Evolutionary conservation across 2,329 filamentous ascomycete genomes (phyloP), one percentile per base, ranked within the genome.

Genomic region (Pseudocercospora vitis): DNA sequence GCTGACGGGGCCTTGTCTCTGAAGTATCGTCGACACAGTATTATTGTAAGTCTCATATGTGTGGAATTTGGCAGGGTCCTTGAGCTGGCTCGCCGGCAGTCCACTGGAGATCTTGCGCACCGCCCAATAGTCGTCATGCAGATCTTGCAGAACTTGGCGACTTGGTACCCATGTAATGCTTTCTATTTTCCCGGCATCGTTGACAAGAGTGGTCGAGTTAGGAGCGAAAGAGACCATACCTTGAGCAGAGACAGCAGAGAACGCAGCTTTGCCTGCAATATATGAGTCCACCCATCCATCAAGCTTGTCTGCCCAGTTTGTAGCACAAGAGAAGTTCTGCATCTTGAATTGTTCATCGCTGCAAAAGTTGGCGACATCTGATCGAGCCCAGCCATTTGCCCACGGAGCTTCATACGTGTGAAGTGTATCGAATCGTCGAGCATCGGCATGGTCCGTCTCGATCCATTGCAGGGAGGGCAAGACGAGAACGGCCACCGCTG

Each of bases 381-480:
- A 51, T 39, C 1, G 12, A 23, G 2, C 14, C 42, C 18, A 45
- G 28, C 18, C 46, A 8, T 21, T 31, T 31, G 24, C 49, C 7
- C n/a, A 21, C n/a, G 21, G 50, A 29, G 19, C 32, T 5, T 26
- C 4, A n/a, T 21, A 33, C 14, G 23, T 50, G 47, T 50, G 16
- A 18, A 50, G 12, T 6, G 47, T 39, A 21, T 28, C 47, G 23
- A 40, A 37, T 12, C 16, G 23, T 4, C 26, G 26, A 8, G 40
- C 14, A 6, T 39, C 18, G 24, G 21, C 11, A 21, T 28, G 3
- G 12, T n/a, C n/a, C 23, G 40, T 53, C 7, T 58, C 44, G 11
- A 64, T 44, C 62, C 61, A 67, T 23, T 65, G 60, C 8, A 66
- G 49, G 7, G 57, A 61, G 3, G 64, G 65, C 1, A 68, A 26